A percentile compares a stretch with the other conserved stretches of the same genome.
Conservation (phyloP, 192 early-diverging fungal species). For the Blastocladiella britannica region DNA sequence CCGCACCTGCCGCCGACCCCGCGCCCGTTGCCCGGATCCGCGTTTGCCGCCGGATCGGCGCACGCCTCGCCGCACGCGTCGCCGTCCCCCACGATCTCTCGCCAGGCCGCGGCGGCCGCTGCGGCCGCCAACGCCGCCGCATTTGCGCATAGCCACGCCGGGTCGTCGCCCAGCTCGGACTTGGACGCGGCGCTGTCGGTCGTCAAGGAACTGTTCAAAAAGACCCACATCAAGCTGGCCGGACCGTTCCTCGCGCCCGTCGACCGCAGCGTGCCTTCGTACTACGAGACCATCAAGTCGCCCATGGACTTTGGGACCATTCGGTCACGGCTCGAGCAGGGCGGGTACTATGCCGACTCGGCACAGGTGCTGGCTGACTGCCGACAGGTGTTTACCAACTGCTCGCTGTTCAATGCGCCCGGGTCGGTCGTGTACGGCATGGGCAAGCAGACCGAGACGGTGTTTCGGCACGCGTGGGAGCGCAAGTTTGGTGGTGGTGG, state of each 20-base stretch:
- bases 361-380: conserved; percentile 57
- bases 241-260: conserved; percentile 68
- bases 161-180: neutral
- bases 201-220: conserved; percentile 43
- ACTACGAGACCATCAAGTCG: conserved; percentile 58
- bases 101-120: neutral
- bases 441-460: conserved; percentile 45
- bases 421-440: conserved; percentile 45
- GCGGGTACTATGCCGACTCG: conserved; percentile 28
- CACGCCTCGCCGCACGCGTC: neutral
- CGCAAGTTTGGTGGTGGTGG: too few species aligned
- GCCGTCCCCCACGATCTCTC: neutral
- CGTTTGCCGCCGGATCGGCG: conserved; percentile 31
- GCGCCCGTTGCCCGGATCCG: too few species aligned
- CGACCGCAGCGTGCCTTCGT: conserved; percentile 70
- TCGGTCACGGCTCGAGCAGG: conserved; percentile 38
- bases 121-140: neutral
- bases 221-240: conserved; percentile 39
- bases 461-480: conserved; percentile 56
- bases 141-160: neutral
- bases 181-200: conserved; percentile 14
- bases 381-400: conserved; percentile 67
- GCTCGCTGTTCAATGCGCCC: conserved; percentile 56
- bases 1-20: conserved; percentile 36
- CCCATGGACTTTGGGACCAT: conserved; percentile 83